phyloP scores from a whole-genome alignment of 1,284 basidiomycete species.

The Cryptococcus sp. region DNA sequence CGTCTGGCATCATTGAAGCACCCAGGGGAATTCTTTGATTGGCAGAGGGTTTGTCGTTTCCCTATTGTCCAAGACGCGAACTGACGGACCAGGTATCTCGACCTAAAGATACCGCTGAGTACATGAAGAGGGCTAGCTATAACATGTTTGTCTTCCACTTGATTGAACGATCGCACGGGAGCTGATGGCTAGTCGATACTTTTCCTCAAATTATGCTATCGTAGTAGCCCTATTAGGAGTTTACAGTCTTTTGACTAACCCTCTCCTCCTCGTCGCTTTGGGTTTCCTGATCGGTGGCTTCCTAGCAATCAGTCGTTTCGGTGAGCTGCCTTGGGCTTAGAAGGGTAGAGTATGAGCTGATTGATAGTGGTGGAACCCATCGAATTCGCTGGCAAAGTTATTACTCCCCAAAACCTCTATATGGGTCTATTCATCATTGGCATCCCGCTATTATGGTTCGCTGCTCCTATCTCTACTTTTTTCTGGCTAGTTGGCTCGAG shows the following conservation, averaged over 20 bases:
- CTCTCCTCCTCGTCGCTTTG: constrained; percentile 73
- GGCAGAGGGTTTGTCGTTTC: constrained; percentile 59
- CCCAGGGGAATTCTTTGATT: constrained; percentile 74
- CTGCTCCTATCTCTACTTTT: constrained; percentile 47
- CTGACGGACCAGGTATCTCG: constrained; percentile 52
- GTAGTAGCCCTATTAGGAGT: constrained; percentile 76
- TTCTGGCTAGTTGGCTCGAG: constrained; percentile 49
- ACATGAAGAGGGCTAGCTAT: constrained; percentile 41
- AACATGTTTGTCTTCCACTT: constrained; percentile 32
- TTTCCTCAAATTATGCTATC: constrained; percentile 86
- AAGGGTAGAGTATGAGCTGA: neutral
- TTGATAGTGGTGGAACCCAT: constrained; percentile 41
- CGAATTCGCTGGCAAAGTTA: constrained; percentile 50
- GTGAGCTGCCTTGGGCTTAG: constrained; percentile 52
- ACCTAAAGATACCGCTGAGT: constrained; percentile 59
- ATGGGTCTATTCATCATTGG: constrained; percentile 52
- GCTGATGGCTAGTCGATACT: constrained; percentile 58
- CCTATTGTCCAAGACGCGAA: neutral
- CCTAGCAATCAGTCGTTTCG: constrained; percentile 80
- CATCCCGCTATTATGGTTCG: constrained; percentile 47
- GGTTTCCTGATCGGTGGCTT: constrained; percentile 90
- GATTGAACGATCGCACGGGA: neutral
- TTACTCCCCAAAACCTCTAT: constrained; percentile 60
- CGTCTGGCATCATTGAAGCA: constrained; percentile 75
- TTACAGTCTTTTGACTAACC: constrained; percentile 83